Evolutionary conservation across 2,329 filamentous ascomycete genomes (phyloP).

Genomic region (Fusarium concolor): DNA sequence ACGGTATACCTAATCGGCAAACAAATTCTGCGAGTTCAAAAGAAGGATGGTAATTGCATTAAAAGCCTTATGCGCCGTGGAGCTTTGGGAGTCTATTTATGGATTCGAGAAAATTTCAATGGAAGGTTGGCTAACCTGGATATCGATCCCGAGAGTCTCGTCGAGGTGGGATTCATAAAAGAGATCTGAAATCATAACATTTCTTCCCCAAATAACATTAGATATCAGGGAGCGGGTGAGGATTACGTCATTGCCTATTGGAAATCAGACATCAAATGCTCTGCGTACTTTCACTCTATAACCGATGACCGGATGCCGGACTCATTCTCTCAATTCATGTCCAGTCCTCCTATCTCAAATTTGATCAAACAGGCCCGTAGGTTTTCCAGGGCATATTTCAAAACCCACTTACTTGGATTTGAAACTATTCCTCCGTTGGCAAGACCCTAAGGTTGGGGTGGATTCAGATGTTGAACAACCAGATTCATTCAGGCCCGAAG

Average conservation of each 20-base stretch:
- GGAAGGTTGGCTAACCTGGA: conserved; percentile 72
- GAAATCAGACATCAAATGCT: neutral
- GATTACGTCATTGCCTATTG: neutral
- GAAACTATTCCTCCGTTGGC: neutral
- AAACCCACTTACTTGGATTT: neutral
- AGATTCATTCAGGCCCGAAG: neutral
- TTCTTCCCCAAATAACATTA: neutral
- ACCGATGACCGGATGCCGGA: neutral
- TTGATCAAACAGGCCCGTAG: neutral
- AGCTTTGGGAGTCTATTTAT: conserved; percentile 67
- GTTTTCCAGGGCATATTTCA: neutral
- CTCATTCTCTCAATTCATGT: neutral
- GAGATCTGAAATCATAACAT: conserved; percentile 60
- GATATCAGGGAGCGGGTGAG: neutral
- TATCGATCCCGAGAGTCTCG: conserved; percentile 63
- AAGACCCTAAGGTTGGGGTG: neutral
- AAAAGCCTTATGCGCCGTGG: conserved; percentile 55
- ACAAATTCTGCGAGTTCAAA: conserved; percentile 63
- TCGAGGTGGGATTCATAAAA: conserved; percentile 77
- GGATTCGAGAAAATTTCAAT: conserved; percentile 72
- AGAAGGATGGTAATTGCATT: conserved; percentile 54
- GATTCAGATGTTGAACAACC: neutral
- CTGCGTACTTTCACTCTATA: neutral
- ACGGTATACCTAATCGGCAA: conserved; percentile 70
- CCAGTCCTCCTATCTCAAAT: neutral